Evolutionary conservation across 2,329 filamentous ascomycete genomes (phyloP), one percentile per base, ranked within the genome.

Genomic region (Ceratocystis alfenasii): DNA sequence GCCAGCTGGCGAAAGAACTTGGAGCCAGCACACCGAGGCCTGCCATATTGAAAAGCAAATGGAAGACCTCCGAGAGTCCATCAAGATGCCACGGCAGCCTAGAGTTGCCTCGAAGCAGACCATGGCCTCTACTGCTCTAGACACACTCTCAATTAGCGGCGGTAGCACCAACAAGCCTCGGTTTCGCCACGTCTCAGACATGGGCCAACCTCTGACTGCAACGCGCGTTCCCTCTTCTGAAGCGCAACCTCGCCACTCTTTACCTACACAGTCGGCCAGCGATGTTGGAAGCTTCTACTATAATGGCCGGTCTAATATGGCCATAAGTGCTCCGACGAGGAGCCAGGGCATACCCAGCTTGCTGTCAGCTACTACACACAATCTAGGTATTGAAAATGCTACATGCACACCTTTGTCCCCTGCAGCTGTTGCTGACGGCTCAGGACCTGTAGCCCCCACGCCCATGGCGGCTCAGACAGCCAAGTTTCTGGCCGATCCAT

Each of bases 11-110:
- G 25, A 59, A 17, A 33, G 53, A 17, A 59, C 53, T 6, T 59
- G 53, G 53, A 59, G 53, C 28, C 53, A 59, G 28, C 53, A 59
- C 28, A 59, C 53, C 53, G 53, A 59, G 53, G 53, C 53, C 8
- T 59, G 53, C 28, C 53, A 59, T 15, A 59, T 59, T 33, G 53
- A 59, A 30, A 59, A 33, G 2, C 53, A 59, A 30, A 59, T 59
- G 53, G 22, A 25, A 30, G 53, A 59, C 53, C 15, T 59, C n/a
- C 12, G 28, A 1, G 53, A 17, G 15, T 17, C 53, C 15, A 8
- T 30, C 12, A 30, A 36, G 15, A 12, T 33, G 12, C 12, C 22
- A 17, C 25, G 53, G 25, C 25, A n/a, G 53, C 7, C 28, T 25
- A 53, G 48, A 53, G 20, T 5, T 25, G 10, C 7, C 20, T 25